These are phyloP conservation scores for Cucurbita ficifolia DNA, from an alignment of 306 rosid genomes.

Conservation along the genomic window DNA sequence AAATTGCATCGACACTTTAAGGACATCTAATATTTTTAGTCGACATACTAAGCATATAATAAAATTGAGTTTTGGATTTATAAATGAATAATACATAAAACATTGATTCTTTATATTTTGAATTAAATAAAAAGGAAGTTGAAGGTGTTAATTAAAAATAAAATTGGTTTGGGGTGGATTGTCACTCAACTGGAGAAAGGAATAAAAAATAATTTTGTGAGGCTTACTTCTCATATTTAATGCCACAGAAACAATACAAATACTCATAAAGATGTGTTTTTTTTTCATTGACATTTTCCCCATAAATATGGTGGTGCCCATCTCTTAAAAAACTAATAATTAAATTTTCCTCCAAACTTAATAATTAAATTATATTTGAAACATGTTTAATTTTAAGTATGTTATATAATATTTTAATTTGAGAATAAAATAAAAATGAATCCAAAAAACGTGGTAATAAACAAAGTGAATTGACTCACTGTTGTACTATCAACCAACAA, in stretches of 20 bases:
- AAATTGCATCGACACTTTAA: not conserved
- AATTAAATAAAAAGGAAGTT: not conserved
- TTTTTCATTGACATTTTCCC: no score
- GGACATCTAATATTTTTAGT: not conserved
- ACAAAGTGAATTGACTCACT: not conserved
- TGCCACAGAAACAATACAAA: not conserved
- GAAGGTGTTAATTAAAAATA: not conserved
- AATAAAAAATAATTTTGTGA: not conserved
- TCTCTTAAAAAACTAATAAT: no score
- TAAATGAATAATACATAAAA: not conserved
- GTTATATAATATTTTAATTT: no score
- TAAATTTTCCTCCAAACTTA: no score
- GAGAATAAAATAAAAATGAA: not conserved
- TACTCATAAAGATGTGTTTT: no score
- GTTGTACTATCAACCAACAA: not conserved
- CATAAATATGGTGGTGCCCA: not conserved
- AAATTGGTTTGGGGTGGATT: not conserved
- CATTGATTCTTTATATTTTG: no score
- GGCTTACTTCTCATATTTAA: not conserved
- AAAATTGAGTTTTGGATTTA: not conserved
- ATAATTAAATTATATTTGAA: no score
- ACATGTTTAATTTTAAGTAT: no score
- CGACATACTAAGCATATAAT: not conserved
- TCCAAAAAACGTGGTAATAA: not conserved
- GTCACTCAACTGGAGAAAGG: no score